Base-by-base conservation (phyloP, 257 asterid genomes). In the Echites panduratus region DNA sequence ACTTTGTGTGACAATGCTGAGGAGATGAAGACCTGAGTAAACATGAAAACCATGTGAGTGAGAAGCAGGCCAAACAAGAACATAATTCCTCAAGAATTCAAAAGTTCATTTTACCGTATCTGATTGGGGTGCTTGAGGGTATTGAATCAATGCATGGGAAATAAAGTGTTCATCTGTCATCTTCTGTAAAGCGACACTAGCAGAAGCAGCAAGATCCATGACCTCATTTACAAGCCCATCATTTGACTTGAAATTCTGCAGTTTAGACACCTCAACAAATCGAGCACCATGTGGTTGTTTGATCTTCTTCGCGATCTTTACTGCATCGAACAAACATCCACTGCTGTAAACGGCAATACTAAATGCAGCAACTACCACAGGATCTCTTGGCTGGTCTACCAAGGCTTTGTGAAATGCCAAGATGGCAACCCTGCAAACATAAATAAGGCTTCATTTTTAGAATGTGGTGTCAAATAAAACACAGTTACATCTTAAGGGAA, bases 361-460 rank as follows among this genome's bases (percentile, higher is more conserved):
- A 63, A 80, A 80, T 49, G 81, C 84, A 63, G 84, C 84, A 72
- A 80, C 73, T 70, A 80, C 84, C 73, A 68, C 20, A 13, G 84
- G 84, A 71, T 80, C 76, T 52, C 76, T 69, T 7, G 84, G 84
- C 53, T 64, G 68, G 69, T 80, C 84, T 44, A 12, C 64, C 59
- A 80, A 45, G 32, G 84, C 84, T 76, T 76, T 80, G 64, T 80
- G 84, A 71, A 80, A 80, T 38, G 84, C 78, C 56, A 80, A 80
- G 58, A 80, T 73, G 0, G 70, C 76, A 76, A 80, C 53, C 84
- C 84, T 80, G 74, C n/a, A 50, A 68, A 58, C n/a, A 73, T 1
- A 62, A 29, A 26, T 12, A 10, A 22, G 10, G 61, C 11, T 54
- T n/a, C 1, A 29, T 1, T n/a, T 54, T 17, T 49, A 17, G 56